These are phyloP conservation scores for Cryptococcus floricola DNA, from an alignment of 1,284 basidiomycete genomes.

Conservation along the genomic window DNA sequence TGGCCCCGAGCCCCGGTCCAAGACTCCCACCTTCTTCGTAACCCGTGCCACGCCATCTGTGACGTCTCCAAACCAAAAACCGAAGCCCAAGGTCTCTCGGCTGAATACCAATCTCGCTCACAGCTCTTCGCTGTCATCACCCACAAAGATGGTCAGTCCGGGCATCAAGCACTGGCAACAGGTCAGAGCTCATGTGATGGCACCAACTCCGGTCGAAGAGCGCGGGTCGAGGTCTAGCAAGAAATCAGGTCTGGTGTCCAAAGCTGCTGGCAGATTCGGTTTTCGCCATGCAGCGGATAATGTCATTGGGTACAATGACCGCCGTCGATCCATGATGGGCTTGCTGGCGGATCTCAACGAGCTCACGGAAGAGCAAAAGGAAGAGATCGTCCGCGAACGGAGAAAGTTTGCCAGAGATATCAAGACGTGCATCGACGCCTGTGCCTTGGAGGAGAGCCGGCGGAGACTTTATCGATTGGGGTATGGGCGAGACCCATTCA, in stretches of 20 bases:
- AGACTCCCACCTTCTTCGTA: constrained; percentile 8
- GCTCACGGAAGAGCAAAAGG: constrained; percentile 33
- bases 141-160: constrained; percentile 31
- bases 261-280: constrained; percentile 38
- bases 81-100: constrained; percentile 25
- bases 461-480: constrained; percentile 24
- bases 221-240: constrained; percentile 2
- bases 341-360: constrained; percentile 16
- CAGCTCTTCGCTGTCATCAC: constrained; percentile 11
- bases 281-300: constrained; percentile 40
- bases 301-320: constrained; percentile 34
- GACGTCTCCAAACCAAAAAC: constrained; percentile 9
- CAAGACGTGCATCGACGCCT: constrained; percentile 38
- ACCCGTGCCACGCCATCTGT: constrained; percentile 9
- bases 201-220: constrained; percentile 30
- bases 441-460: constrained; percentile 33
- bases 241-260: constrained; percentile 32
- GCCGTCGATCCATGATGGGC: constrained; percentile 19
- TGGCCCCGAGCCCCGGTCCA: constrained; percentile 2
- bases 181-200: constrained; percentile 38
- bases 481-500: neutral
- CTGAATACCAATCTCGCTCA: constrained; percentile 28
- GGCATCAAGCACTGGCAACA: constrained; percentile 44
- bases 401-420: constrained; percentile 40
- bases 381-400: constrained; percentile 37